phyloP scores from a whole-genome alignment of 257 asterid species.

The Mitragyna speciosa region DNA sequence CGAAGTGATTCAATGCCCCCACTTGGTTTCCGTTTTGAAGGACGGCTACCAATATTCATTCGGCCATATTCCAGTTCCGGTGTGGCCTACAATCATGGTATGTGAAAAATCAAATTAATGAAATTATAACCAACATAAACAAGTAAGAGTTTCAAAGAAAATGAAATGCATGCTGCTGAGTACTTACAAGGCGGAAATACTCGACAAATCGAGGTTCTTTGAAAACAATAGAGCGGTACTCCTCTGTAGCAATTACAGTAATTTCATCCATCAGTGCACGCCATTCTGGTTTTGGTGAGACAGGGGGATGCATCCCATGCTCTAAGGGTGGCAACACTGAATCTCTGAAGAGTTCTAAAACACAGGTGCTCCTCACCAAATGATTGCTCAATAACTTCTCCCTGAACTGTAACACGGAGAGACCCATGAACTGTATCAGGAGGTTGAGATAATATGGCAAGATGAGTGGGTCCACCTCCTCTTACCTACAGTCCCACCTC shows the following conservation, averaged over 20 bases:
- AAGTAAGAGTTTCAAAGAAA: not conserved
- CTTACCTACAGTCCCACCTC: constrained; percentile 64
- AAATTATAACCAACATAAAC: not conserved
- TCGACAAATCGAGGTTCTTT: constrained; percentile 57
- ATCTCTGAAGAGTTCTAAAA: constrained; percentile 59
- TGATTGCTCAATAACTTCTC: constrained; percentile 57
- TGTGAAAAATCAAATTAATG: not conserved
- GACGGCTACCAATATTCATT: constrained; percentile 65
- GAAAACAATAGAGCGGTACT: constrained; percentile 50
- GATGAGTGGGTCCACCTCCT: constrained; percentile 65
- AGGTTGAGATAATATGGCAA: constrained; percentile 61
- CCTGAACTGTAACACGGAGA: constrained; percentile 55
- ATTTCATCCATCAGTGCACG: constrained; percentile 55
- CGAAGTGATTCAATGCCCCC: constrained; percentile 58
- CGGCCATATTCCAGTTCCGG: constrained; percentile 57
- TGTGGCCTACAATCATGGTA: constrained; percentile 40
- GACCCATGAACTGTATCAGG: constrained; percentile 57
- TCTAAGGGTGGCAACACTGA: constrained; percentile 53
- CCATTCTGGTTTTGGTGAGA: constrained; percentile 59
- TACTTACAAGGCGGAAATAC: constrained; percentile 56
- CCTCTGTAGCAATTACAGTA: constrained; percentile 38
- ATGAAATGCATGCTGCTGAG: not conserved
- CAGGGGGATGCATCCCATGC: constrained; percentile 54
- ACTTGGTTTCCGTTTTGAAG: constrained; percentile 53
- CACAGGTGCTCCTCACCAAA: constrained; percentile 57